Evolutionary conservation across 495 filamentous ascomycete species (phyloP).

Genomic region (Aspergillus sparsus): DNA sequence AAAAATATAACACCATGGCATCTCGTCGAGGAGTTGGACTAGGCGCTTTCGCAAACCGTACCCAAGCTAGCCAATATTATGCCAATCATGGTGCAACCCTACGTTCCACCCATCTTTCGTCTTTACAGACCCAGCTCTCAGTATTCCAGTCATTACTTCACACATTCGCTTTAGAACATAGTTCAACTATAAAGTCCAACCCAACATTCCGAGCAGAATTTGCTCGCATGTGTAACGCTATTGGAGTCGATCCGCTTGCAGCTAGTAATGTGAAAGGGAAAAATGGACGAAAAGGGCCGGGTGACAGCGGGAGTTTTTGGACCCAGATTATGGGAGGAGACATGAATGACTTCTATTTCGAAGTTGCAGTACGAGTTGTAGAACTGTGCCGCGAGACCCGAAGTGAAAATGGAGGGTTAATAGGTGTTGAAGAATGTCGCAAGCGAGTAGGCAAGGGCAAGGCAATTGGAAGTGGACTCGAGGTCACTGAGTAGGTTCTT

Average conservation of each 20-base stretch:
- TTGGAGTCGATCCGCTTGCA: slow-evolving; percentile 90
- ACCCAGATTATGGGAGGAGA: slow-evolving; percentile 85
- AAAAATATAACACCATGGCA: slow-evolving; percentile 39
- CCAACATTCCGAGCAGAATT: slow-evolving; percentile 95
- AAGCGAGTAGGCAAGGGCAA: slow-evolving; percentile 68
- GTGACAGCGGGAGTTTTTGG: slow-evolving; percentile 73
- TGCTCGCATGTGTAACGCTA: slow-evolving; percentile 95
- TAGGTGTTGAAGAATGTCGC: slow-evolving; percentile 79
- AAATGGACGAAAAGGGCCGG: slow-evolving; percentile 42
- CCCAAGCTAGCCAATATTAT: slow-evolving; percentile 78
- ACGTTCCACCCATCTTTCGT: slow-evolving; percentile 74
- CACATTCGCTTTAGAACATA: slow-evolving; percentile 91
- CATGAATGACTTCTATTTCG: slow-evolving; percentile 98
- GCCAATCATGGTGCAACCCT: slow-evolving; percentile 85
- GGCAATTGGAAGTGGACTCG: slow-evolving; percentile 67
- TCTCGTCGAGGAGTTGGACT: slow-evolving; percentile 76
- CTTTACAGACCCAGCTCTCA: slow-evolving; percentile 86
- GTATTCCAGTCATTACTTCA: slow-evolving; percentile 94
- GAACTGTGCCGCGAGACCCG: slow-evolving; percentile 88
- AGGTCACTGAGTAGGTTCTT: slow-evolving; percentile 63
- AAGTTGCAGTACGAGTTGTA: slow-evolving; percentile 88
- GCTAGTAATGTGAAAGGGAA: slow-evolving; percentile 64
- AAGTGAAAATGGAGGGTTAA: slow-evolving; percentile 87
- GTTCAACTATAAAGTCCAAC: slow-evolving; percentile 91
- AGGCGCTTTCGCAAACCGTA: slow-evolving; percentile 83